phyloP scores from a whole-genome alignment of 2,329 filamentous ascomycete genomes.

The Pseudocercospora fijiensis region DNA sequence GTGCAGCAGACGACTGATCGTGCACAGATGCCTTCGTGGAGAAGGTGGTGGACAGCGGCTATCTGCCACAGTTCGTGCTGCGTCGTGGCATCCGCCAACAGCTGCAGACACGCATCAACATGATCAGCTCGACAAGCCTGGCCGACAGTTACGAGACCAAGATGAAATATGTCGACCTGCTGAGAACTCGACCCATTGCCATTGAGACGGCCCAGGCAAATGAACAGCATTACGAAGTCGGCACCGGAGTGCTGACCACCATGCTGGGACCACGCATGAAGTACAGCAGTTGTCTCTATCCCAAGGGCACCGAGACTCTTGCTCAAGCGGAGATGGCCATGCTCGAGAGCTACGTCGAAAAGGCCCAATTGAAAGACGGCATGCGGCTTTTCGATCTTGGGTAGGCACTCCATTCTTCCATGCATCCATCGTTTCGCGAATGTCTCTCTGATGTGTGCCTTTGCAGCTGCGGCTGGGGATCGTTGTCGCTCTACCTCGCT shows the following conservation, averaged over 20 bases:
- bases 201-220: slow-evolving; percentile 66
- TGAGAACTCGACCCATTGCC: slow-evolving; percentile 65
- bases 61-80: slow-evolving; percentile 62
- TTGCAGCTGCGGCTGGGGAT: slow-evolving; percentile 67
- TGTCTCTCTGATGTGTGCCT: slow-evolving; percentile 2
- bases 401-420: slow-evolving; percentile 38
- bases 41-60: slow-evolving; percentile 63
- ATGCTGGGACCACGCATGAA: slow-evolving; percentile 70
- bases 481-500: slow-evolving; percentile 63
- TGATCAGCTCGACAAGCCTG: slow-evolving; percentile 56
- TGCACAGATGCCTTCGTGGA: slow-evolving; percentile 45
- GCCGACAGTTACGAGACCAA: slow-evolving; percentile 58
- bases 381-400: slow-evolving; percentile 64
- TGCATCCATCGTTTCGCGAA: neutral
- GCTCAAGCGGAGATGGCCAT: slow-evolving; percentile 66
- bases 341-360: slow-evolving; percentile 62
- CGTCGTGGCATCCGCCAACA: slow-evolving; percentile 66
- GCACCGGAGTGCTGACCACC: slow-evolving; percentile 61
- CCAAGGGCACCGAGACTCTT: slow-evolving; percentile 61
- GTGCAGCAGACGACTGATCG: slow-evolving; percentile 6
- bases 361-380: slow-evolving; percentile 59
- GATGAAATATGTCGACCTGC: slow-evolving; percentile 60
- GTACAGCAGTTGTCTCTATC: slow-evolving; percentile 68
- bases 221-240: slow-evolving; percentile 71
- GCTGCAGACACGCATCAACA: slow-evolving; percentile 58